Evolutionary conservation across 257 asterid species (phyloP).

Genomic region (Solanum chmielewskii): DNA sequence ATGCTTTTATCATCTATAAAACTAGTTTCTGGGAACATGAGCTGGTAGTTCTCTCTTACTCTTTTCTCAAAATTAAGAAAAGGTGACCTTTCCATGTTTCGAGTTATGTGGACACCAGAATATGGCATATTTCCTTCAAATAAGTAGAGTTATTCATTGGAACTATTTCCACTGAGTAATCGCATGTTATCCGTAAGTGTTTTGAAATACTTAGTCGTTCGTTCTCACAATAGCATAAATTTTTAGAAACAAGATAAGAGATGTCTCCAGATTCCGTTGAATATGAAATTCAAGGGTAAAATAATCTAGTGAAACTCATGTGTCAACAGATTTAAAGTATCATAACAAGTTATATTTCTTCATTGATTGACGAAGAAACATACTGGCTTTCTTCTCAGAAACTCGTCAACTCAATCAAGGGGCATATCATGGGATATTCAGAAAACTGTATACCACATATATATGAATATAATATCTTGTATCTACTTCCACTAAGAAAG

Average conservation of each 20-base stretch:
- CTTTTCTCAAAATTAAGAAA: not conserved
- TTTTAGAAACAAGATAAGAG: not conserved
- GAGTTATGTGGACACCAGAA: not conserved
- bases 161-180: not conserved
- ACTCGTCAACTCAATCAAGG: not conserved
- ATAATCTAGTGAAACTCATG: not conserved
- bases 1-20: not conserved
- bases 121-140: not conserved
- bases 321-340: not conserved
- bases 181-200: not conserved
- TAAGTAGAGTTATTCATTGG: not conserved
- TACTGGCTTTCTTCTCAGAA: not conserved
- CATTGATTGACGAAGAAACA: not conserved
- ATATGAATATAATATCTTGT: not conserved
- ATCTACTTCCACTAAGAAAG: not conserved
- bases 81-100: not conserved
- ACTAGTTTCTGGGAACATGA: not conserved
- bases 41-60: not conserved
- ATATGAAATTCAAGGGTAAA: not conserved
- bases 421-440: not conserved
- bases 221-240: not conserved
- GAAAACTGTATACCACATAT: not conserved
- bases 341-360: not conserved
- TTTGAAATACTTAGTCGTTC: not conserved
- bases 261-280: not conserved